These are phyloP conservation scores for Ganoderma lucidum DNA, from an alignment of 1,284 basidiomycete genomes.

Conservation along the genomic window DNA sequence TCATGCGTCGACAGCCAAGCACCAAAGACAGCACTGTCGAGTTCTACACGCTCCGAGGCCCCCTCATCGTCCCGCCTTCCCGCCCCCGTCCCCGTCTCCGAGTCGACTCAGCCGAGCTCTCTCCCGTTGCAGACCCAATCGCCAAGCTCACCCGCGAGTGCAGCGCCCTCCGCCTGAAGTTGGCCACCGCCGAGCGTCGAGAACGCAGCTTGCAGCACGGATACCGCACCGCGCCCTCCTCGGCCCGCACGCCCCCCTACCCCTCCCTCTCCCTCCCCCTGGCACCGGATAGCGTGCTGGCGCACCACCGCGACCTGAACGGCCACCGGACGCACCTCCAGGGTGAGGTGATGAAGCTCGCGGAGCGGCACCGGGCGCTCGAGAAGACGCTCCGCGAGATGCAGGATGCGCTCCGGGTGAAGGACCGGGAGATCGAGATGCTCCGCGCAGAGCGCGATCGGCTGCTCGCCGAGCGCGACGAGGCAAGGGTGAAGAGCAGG, in stretches of 20 bases:
- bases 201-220: slow-evolving; percentile 39
- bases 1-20: slow-evolving; percentile 63
- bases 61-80: slow-evolving; percentile 33
- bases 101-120: slow-evolving; percentile 36
- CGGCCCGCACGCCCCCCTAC: slow-evolving; percentile 41
- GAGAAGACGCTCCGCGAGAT: slow-evolving; percentile 56
- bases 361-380: slow-evolving; percentile 66
- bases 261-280: slow-evolving; percentile 26
- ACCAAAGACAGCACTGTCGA: slow-evolving; percentile 63
- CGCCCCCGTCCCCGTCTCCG: slow-evolving; percentile 24
- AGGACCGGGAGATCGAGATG: slow-evolving; percentile 60
- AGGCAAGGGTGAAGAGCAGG: slow-evolving; percentile 35
- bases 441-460: slow-evolving; percentile 55
- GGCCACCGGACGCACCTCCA: slow-evolving; percentile 60
- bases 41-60: slow-evolving; percentile 58
- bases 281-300: slow-evolving; percentile 51
- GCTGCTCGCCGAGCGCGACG: slow-evolving; percentile 42
- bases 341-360: slow-evolving; percentile 59
- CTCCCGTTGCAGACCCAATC: slow-evolving; percentile 46
- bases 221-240: slow-evolving; percentile 35
- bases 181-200: slow-evolving; percentile 49
- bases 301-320: slow-evolving; percentile 61
- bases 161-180: slow-evolving; percentile 57
- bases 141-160: slow-evolving; percentile 49
- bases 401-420: slow-evolving; percentile 41